These are phyloP conservation scores for Tolypocladium album DNA, from an alignment of 2,329 filamentous ascomycete genomes.

Conservation along the genomic window DNA sequence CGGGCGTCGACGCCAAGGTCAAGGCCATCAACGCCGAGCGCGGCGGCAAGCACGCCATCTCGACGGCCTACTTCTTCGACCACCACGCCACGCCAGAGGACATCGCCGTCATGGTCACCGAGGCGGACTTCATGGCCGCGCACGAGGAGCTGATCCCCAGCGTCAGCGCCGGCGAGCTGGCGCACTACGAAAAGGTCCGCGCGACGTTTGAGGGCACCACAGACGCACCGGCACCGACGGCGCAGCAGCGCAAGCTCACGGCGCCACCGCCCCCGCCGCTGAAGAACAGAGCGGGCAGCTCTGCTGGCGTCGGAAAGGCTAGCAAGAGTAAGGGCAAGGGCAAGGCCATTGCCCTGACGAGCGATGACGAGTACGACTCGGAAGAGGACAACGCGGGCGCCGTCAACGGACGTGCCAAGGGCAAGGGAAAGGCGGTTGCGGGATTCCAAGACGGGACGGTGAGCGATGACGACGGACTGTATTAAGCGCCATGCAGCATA, in stretches of 20 bases:
- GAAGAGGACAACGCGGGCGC: conserved; percentile 19
- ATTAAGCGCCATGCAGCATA: conserved; percentile 22
- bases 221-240: background rate
- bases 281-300: conserved; percentile 6
- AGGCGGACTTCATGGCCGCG: conserved; percentile 77
- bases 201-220: conserved; percentile 64
- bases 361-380: conserved; percentile 21
- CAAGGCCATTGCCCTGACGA: conserved; percentile 20
- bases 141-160: conserved; percentile 81
- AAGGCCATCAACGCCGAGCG: conserved; percentile 49
- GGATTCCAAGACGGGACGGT: conserved; percentile 42
- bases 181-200: conserved; percentile 81
- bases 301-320: conserved; percentile 26
- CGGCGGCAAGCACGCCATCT: conserved; percentile 38
- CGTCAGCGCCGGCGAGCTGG: conserved; percentile 83
- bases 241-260: conserved; percentile 13
- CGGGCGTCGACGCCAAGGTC: conserved; percentile 75
- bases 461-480: conserved; percentile 46
- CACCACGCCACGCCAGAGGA: conserved; percentile 77
- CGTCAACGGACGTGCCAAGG: conserved; percentile 28
- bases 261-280: conserved; percentile 15
- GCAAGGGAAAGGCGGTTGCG: conserved; percentile 45
- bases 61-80: conserved; percentile 92
- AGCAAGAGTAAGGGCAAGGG: conserved; percentile 21
- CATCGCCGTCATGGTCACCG: conserved; percentile 75